Percentiles rank a stretch among this genome's conserved stretches.
These are phyloP conservation scores for Phaeosphaeria sp. DNA, from an alignment of 2,329 filamentous ascomycete genomes.

Conservation along the genomic window DNA sequence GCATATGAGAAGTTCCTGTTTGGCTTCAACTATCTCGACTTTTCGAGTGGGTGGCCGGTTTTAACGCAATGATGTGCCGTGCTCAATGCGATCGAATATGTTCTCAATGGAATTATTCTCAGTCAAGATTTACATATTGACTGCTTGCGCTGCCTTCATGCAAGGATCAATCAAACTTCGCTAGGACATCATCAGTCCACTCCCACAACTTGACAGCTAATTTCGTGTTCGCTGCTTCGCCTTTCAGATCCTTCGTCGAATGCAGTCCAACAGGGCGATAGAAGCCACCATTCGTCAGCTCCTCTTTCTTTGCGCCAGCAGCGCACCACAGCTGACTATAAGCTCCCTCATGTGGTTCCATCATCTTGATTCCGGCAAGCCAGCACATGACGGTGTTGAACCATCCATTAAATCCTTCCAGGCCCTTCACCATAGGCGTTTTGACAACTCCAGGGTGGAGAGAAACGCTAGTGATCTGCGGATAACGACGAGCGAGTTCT, in stretches of 20 bases:
- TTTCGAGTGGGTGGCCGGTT: conserved; percentile 11
- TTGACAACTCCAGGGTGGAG: conserved; percentile 55
- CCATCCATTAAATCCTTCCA: conserved; percentile 7
- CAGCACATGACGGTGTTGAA: conserved; percentile 11
- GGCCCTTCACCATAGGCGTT: conserved; percentile 7
- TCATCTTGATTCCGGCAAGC: conserved; percentile 1
- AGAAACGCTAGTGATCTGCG: conserved; percentile 46
- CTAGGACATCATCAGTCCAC: conserved; percentile 27
- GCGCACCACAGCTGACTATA: conserved; percentile 48
- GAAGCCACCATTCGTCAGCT: conserved; percentile 46
- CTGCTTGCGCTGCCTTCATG: background rate
- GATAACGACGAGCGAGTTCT: conserved; percentile 51
- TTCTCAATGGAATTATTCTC: no score
- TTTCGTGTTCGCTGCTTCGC: conserved; percentile 11
- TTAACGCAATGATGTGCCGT: background rate
- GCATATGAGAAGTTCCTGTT: conserved; percentile 8
- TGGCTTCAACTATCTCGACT: conserved; percentile 14
- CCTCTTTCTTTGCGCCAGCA: conserved; percentile 25
- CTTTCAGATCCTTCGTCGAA: conserved; percentile 10
- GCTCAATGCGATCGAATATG: no score
- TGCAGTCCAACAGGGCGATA: conserved; percentile 42
- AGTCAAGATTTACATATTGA: no score
- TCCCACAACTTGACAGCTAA: conserved; percentile 21
- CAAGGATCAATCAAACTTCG: background rate
- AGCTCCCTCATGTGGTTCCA: conserved; percentile 26